Evolutionary conservation across 208 protist species (phyloP).

Genomic region (Leishmania turanica): DNA sequence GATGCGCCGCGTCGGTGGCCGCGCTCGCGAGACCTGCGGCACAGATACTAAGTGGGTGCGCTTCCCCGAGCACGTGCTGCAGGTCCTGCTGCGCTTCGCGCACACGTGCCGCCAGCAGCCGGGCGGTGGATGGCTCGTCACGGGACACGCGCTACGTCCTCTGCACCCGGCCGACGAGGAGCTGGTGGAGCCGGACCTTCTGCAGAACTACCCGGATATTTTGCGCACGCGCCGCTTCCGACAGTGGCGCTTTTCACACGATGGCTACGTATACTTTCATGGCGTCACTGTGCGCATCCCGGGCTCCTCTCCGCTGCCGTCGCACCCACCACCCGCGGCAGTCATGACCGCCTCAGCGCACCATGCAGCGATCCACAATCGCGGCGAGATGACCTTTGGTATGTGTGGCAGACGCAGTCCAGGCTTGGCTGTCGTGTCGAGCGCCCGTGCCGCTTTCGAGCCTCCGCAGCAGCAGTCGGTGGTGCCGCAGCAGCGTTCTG

Average conservation of each 20-base stretch:
- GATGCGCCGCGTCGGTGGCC: slow-evolving; percentile 50
- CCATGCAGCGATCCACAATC: background rate
- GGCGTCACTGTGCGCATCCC: slow-evolving; percentile 46
- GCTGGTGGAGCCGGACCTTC: slow-evolving; percentile 24
- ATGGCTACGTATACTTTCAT: slow-evolving; percentile 66
- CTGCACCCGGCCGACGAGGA: slow-evolving; percentile 24
- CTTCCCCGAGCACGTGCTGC: slow-evolving; percentile 22
- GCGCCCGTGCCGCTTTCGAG: background rate
- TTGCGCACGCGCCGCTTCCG: slow-evolving; percentile 42
- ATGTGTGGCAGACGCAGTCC: background rate
- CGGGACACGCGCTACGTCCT: background rate
- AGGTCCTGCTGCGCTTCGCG: slow-evolving; percentile 13
- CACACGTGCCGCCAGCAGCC: slow-evolving; percentile 16
- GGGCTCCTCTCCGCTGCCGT: slow-evolving; percentile 8
- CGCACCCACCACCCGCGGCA: background rate
- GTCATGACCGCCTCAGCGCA: background rate
- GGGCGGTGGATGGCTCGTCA: slow-evolving; percentile 18
- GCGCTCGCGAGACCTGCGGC: slow-evolving; percentile 44
- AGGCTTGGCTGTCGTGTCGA: background rate
- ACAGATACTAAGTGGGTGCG: slow-evolving; percentile 49
- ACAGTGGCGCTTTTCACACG: slow-evolving; percentile 47
- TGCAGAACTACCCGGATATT: slow-evolving; percentile 27
- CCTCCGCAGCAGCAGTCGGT: background rate
- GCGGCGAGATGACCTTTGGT: background rate
- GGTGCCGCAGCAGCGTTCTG: background rate